Conservation (phyloP, 179 eudicot genomes). For the Gypsophila paniculata region DNA sequence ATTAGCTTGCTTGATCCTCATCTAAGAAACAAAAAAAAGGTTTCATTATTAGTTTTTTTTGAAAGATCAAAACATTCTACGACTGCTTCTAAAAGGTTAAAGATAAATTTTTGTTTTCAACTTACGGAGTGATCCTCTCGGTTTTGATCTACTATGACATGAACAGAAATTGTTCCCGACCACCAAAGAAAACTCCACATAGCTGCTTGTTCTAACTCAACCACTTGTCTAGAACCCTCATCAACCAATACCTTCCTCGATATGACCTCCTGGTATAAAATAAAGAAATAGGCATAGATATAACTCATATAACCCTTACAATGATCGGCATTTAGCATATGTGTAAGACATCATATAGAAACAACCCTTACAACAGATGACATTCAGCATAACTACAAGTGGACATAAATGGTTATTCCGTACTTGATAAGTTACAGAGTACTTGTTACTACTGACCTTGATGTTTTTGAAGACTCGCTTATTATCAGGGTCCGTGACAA, state of each 20-base stretch:
- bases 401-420: neutral
- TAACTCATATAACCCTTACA: neutral
- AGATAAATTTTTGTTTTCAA: neutral
- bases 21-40: conserved; percentile 37
- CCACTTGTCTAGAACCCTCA: conserved; percentile 89
- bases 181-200: conserved; percentile 96
- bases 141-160: conserved; percentile 91
- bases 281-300: too few species aligned
- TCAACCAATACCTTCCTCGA: conserved; percentile 77
- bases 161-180: conserved; percentile 93
- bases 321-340: neutral
- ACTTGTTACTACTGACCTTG: conserved; percentile 42
- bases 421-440: too few species aligned
- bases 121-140: conserved; percentile 75
- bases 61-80: neutral
- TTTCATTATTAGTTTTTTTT: neutral
- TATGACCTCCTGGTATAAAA: conserved; percentile 64
- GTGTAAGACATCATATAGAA: too few species aligned
- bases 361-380: too few species aligned
- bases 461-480: conserved; percentile 92
- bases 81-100: neutral
- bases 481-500: conserved; percentile 92
- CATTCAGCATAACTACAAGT: too few species aligned
- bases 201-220: conserved; percentile 95
- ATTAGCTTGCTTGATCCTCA: conserved; percentile 85